Conservation (phyloP, 2,329 filamentous ascomycete species). For the Diplodia sapinea region DNA sequence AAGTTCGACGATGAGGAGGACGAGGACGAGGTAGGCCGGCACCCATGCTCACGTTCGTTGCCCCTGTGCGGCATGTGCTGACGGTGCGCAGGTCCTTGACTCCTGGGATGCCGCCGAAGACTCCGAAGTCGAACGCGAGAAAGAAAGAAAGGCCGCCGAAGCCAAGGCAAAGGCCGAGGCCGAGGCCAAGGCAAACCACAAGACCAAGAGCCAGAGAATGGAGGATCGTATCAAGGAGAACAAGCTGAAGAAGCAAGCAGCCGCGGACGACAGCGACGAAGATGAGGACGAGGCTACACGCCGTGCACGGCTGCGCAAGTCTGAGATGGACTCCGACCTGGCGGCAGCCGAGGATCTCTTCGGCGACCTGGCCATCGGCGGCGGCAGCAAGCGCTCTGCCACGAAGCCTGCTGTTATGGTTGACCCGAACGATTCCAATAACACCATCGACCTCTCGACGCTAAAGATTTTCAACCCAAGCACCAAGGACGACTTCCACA, state of each 20-base stretch:
- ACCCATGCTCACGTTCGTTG: conserved; percentile 41
- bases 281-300: conserved; percentile 73
- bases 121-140: conserved; percentile 95
- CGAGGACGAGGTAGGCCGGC: conserved; percentile 69
- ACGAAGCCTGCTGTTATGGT: conserved; percentile 71
- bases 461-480: conserved; percentile 87
- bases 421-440: conserved; percentile 74
- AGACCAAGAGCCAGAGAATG: conserved; percentile 84
- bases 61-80: conserved; percentile 5
- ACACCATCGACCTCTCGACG: conserved; percentile 78
- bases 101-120: conserved; percentile 98
- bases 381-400: conserved; percentile 71
- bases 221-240: conserved; percentile 72
- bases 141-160: conserved; percentile 83
- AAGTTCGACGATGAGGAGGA: conserved; percentile 95
- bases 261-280: conserved; percentile 63
- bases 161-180: conserved; percentile 89
- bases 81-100: conserved; percentile 75
- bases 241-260: conserved; percentile 63
- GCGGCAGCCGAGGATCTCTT: conserved; percentile 92
- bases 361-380: conserved; percentile 72
- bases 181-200: conserved; percentile 87
- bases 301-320: conserved; percentile 75
- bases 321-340: conserved; percentile 87
- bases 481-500: conserved; percentile 84